phyloP scores from a whole-genome alignment of 139 green algal species.

The Chlorella sp. region DNA sequence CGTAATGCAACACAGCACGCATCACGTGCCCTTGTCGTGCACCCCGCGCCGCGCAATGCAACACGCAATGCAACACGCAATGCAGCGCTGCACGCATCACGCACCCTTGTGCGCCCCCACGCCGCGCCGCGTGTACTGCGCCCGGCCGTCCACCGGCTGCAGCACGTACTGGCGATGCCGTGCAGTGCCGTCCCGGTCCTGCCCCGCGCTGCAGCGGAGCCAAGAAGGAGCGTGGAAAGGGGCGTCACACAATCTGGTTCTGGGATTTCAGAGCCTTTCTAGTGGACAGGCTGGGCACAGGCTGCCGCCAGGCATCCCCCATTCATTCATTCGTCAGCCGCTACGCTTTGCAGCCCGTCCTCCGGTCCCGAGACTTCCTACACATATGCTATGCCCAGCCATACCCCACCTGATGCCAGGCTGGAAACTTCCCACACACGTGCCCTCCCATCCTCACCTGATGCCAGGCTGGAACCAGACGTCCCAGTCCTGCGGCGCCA shows the following conservation, averaged over 20 bases:
- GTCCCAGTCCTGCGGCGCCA: conserved; percentile 76
- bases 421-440: too few relatives aligned
- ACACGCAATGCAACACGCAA: not conserved
- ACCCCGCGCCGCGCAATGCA: too few relatives aligned
- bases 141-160: conserved; percentile 66
- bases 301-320: too few relatives aligned
- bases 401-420: too few relatives aligned
- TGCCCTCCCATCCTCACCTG: not conserved
- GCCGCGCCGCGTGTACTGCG: conserved; percentile 68
- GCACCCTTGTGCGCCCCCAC: conserved; percentile 45
- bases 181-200: conserved; percentile 20
- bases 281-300: too few relatives aligned
- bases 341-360: too few relatives aligned
- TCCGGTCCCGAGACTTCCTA: too few relatives aligned
- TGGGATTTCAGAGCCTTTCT: too few relatives aligned
- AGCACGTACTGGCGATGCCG: conserved; percentile 65
- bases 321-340: too few relatives aligned
- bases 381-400: too few relatives aligned
- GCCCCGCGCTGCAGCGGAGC: not conserved
- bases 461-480: conserved; percentile 73
- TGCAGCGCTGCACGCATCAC: not conserved
- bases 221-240: too few relatives aligned
- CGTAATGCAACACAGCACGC: not conserved
- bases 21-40: not conserved
- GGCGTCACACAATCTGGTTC: too few relatives aligned